Evolutionary conservation across 2,329 filamentous ascomycete genomes (phyloP).

Genomic region (Cadophora luteo-olivacea): DNA sequence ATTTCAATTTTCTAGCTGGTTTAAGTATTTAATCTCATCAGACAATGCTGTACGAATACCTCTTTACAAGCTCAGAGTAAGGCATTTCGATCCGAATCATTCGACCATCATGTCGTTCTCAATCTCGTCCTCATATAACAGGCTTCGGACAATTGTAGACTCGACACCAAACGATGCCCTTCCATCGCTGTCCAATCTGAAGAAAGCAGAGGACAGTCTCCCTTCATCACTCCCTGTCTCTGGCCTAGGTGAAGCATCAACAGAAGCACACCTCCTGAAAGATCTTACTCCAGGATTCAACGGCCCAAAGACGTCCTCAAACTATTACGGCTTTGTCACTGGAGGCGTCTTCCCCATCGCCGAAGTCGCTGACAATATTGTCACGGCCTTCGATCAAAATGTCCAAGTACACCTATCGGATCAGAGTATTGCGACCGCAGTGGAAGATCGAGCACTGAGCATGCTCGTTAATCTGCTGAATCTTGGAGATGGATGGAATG

Average conservation of each 20-base stretch:
- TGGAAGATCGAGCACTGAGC: conserved; percentile 75
- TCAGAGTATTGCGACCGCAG: conserved; percentile 76
- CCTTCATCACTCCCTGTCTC: conserved; percentile 45
- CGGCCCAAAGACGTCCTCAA: conserved; percentile 41
- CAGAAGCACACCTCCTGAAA: conserved; percentile 51
- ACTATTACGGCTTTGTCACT: conserved; percentile 89
- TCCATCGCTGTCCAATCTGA: conserved; percentile 35
- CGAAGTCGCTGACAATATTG: conserved; percentile 83
- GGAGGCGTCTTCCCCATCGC: conserved; percentile 82
- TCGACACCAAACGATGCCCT: conserved; percentile 36
- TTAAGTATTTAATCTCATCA: not conserved
- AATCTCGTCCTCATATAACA: conserved; percentile 36
- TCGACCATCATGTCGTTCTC: conserved; percentile 36
- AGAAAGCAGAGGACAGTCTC: conserved; percentile 41
- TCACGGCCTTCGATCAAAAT: conserved; percentile 82
- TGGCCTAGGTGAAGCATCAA: conserved; percentile 52
- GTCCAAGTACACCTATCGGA: conserved; percentile 80
- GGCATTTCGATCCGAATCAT: not conserved
- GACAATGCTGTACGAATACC: not conserved
- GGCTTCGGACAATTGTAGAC: conserved; percentile 34
- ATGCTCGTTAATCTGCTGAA: conserved; percentile 73
- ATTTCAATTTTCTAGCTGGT: not conserved
- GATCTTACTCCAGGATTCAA: conserved; percentile 52
- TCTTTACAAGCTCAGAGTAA: not conserved
- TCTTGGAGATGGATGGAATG: conserved; percentile 68